Evolutionary conservation across 2,329 filamentous ascomycete species (phyloP).

Genomic region (Bipolaris bicolor): DNA sequence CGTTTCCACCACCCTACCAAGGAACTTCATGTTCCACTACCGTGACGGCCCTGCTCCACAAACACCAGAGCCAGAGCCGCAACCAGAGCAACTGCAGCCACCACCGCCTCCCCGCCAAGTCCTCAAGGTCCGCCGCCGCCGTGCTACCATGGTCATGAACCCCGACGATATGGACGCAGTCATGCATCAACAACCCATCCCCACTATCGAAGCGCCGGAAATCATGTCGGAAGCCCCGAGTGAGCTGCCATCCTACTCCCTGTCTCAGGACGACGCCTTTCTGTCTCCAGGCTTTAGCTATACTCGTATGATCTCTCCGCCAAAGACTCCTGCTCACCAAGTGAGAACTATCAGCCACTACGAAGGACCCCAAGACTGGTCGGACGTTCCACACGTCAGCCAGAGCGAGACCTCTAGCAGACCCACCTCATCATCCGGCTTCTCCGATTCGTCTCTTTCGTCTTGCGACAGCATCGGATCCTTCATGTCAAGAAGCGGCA

Average conservation of each 20-base stretch:
- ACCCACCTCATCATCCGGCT: slow-evolving; percentile 63
- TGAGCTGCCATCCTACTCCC: slow-evolving; percentile 33
- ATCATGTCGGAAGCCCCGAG: slow-evolving; percentile 36
- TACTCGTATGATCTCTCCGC: slow-evolving; percentile 53
- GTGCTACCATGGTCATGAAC: slow-evolving; percentile 42
- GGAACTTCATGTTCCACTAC: slow-evolving; percentile 59
- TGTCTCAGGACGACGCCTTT: slow-evolving; percentile 44
- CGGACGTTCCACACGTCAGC: slow-evolving; percentile 37
- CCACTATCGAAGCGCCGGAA: slow-evolving; percentile 58
- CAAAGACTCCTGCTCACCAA: slow-evolving; percentile 57
- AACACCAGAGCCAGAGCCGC: slow-evolving; percentile 54
- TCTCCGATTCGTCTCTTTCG: slow-evolving; percentile 67
- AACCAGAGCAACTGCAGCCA: slow-evolving; percentile 45
- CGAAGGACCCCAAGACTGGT: slow-evolving; percentile 40
- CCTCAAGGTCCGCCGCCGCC: slow-evolving; percentile 57
- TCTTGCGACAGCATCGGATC: slow-evolving; percentile 64
- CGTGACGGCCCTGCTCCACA: slow-evolving; percentile 53
- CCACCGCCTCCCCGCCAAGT: slow-evolving; percentile 55
- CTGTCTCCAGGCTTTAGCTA: slow-evolving; percentile 51
- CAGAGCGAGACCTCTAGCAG: slow-evolving; percentile 57
- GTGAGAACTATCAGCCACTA: slow-evolving; percentile 39
- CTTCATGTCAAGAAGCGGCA: slow-evolving; percentile 63
- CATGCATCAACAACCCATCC: slow-evolving; percentile 47
- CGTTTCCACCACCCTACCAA: slow-evolving; percentile 58
- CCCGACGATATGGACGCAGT: slow-evolving; percentile 35